Evolutionary conservation across 2,329 filamentous ascomycete genomes (phyloP), one percentile per base, ranked within the genome.

Genomic region (Cytospora piceae): DNA sequence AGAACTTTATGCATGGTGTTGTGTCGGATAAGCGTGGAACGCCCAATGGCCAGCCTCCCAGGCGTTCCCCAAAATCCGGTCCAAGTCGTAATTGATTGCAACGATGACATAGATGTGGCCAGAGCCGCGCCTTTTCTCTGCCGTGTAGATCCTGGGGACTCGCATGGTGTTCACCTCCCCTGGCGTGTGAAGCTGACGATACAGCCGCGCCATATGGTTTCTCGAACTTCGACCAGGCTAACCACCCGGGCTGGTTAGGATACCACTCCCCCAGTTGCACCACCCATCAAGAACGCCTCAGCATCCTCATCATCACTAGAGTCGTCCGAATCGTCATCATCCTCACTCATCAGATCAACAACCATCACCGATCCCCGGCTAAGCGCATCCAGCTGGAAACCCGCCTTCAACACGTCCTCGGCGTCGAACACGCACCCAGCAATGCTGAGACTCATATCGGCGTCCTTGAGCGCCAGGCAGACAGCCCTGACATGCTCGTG

Each of bases 401-500:
- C 70, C 2, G 70, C 70, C 56, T 68, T 61, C 37, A 70, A 27
- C n/a, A 67, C 59, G 14, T 60, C 64, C 1, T 52, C 5, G 2
- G 68, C 55, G 4, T 72, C 70, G 22, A 71, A 71, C 2, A 72
- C 57, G 51, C 70, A 72, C 3, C 70, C 70, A 0, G 70, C 65
- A 12, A 72, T 70, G n/a, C 67, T 69, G 5, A 72, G 66, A 5
- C 69, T 67, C 53, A 72, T 68, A 20, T 70, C 70, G 1, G 65
- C 68, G 31, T 71, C 68, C 58, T 69, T 70, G 22, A 72, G 62
- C 34, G 70, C 70, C 20, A 72, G 53, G 46, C 70, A 72, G 0
- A 71, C 69, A 15, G 58, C 59, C 4, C 70, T 65, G n/a, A 72
- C 71, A 54, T 72, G 70, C 52, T 71, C 69, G 24, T 72, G 70